A percentile compares a stretch with the other conserved stretches of the same genome.
Conservation (phyloP, 2,329 filamentous ascomycete species). For the Aspergillus neotritici region DNA sequence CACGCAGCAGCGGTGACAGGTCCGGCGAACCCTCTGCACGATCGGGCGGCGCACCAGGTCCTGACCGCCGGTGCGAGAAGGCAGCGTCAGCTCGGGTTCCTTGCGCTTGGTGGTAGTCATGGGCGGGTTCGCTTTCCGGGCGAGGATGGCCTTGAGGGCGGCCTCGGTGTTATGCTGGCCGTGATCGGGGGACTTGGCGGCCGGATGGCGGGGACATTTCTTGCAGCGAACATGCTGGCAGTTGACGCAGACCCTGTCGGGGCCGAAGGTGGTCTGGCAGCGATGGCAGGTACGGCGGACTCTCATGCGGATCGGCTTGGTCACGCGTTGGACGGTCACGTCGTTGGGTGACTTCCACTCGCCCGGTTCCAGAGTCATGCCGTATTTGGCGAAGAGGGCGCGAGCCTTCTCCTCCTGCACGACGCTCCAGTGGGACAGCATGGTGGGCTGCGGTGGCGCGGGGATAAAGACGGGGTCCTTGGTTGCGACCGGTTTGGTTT, state of each 20-base stretch:
- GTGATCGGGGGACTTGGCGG: conserved; percentile 53
- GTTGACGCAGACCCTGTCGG: conserved; percentile 65
- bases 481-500: too few relatives aligned
- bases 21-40: conserved; percentile 67
- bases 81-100: conserved; percentile 41
- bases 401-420: conserved; percentile 42
- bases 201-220: conserved; percentile 70
- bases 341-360: conserved; percentile 37
- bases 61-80: conserved; percentile 61
- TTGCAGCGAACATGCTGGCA: conserved; percentile 79
- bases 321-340: conserved; percentile 36
- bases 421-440: conserved; percentile 29
- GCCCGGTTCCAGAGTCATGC: conserved; percentile 38
- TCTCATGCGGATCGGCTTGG: conserved; percentile 44
- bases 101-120: conserved; percentile 44
- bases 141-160: conserved; percentile 15
- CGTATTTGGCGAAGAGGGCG: conserved; percentile 44
- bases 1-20: conserved; percentile 67
- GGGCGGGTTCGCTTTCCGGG: conserved; percentile 9
- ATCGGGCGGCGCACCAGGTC: conserved; percentile 67
- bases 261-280: conserved; percentile 69
- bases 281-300: conserved; percentile 64
- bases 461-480: conserved; percentile 6
- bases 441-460: conserved; percentile 15
- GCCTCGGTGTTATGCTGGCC: conserved; percentile 46